These are phyloP conservation scores for Clonostachys rhizophaga DNA, from an alignment of 2,329 filamentous ascomycete genomes.

Conservation along the genomic window DNA sequence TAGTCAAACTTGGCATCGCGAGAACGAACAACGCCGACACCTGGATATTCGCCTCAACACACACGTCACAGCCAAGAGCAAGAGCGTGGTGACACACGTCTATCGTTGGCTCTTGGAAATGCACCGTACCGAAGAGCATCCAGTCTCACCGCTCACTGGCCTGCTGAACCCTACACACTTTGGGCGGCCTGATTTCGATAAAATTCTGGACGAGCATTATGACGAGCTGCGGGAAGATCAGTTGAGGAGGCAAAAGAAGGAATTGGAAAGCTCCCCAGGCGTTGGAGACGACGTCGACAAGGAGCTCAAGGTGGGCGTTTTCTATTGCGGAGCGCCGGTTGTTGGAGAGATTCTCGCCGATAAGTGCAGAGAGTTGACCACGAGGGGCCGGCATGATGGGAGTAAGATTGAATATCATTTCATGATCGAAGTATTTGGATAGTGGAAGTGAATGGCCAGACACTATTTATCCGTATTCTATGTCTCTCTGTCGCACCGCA, in stretches of 20 bases:
- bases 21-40: slow-evolving; percentile 24
- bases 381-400: slow-evolving; percentile 43
- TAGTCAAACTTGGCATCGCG: slow-evolving; percentile 29
- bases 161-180: slow-evolving; percentile 49
- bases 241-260: slow-evolving; percentile 10
- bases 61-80: slow-evolving; percentile 50
- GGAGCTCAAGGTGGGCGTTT: slow-evolving; percentile 45
- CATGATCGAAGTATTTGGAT: slow-evolving; percentile 53
- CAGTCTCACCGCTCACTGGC: slow-evolving; percentile 47
- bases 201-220: slow-evolving; percentile 49
- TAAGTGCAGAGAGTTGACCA: slow-evolving; percentile 43
- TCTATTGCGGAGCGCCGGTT: slow-evolving; percentile 51
- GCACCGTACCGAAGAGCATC: slow-evolving; percentile 44
- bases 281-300: slow-evolving; percentile 11
- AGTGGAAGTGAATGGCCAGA: background rate
- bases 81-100: slow-evolving; percentile 45
- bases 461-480: too few species aligned
- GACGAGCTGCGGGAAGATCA: slow-evolving; percentile 39
- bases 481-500: too few species aligned
- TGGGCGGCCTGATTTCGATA: slow-evolving; percentile 46
- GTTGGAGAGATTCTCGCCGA: slow-evolving; percentile 53
- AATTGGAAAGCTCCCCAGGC: slow-evolving; percentile 4
- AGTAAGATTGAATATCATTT: slow-evolving; percentile 51
- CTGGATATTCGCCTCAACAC: slow-evolving; percentile 52
- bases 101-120: slow-evolving; percentile 53